These are phyloP conservation scores for Hymenoscyphus scutula DNA, from an alignment of 2,329 filamentous ascomycete genomes.

Conservation along the genomic window DNA sequence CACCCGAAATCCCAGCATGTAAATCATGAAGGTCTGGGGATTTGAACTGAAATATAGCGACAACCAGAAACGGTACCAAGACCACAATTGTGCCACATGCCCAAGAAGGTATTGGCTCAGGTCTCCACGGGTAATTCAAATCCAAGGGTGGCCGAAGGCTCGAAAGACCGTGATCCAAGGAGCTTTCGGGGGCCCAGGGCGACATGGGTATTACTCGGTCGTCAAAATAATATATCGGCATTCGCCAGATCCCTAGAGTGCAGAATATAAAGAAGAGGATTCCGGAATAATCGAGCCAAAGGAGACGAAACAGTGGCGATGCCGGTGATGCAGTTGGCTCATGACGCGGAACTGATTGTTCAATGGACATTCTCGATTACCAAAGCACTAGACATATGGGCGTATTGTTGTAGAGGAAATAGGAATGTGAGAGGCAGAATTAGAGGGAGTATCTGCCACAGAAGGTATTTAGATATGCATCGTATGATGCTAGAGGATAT, in stretches of 20 bases:
- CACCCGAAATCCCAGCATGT: constrained; percentile 22
- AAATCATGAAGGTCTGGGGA: constrained; percentile 63
- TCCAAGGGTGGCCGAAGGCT: constrained; percentile 15
- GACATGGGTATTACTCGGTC: constrained; percentile 20
- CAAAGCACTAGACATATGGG: neutral
- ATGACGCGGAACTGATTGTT: neutral
- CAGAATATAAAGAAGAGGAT: constrained; percentile 14
- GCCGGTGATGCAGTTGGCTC: neutral
- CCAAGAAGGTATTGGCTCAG: constrained; percentile 56
- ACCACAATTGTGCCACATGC: constrained; percentile 62
- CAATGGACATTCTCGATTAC: constrained; percentile 1
- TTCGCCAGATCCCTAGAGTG: constrained; percentile 19
- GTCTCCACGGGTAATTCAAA: constrained; percentile 20
- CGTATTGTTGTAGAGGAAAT: neutral
- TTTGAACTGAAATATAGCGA: constrained; percentile 63
- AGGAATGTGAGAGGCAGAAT: neutral
- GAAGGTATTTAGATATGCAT: constrained; percentile 1
- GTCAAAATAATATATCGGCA: constrained; percentile 22
- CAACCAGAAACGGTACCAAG: constrained; percentile 61
- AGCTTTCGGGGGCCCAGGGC: neutral
- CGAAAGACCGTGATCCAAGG: neutral
- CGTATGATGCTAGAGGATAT: neutral
- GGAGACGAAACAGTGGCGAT: constrained; percentile 5
- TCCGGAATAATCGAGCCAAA: constrained; percentile 14
- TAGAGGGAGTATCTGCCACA: neutral